Evolutionary conservation across 768 basidiomycete genomes (phyloP).

Genomic region (Pholiota molesta): DNA sequence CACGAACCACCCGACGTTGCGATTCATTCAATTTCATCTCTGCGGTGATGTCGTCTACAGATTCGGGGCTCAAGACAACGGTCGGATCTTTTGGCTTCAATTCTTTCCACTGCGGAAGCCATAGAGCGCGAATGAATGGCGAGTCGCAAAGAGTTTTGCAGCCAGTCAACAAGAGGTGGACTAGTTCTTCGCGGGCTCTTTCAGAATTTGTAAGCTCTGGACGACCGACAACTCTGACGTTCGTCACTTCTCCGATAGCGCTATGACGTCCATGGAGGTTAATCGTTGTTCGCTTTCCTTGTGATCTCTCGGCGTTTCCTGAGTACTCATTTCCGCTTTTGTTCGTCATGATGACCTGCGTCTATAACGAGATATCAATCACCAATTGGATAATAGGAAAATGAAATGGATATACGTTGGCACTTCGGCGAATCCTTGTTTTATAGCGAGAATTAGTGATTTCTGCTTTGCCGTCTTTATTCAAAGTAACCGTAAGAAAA

Average conservation of each 20-base stretch:
- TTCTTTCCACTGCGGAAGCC: slow-evolving; percentile 36
- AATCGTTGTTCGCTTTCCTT: slow-evolving; percentile 41
- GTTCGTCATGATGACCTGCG: slow-evolving; percentile 38
- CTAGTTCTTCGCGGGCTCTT: slow-evolving; percentile 37
- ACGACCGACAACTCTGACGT: slow-evolving; percentile 44
- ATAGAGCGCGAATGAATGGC: slow-evolving; percentile 39
- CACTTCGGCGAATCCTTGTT: slow-evolving; percentile 37
- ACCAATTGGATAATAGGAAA: neutral
- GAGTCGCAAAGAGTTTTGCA: slow-evolving; percentile 29
- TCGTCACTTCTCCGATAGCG: slow-evolving; percentile 27
- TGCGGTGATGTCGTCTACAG: slow-evolving; percentile 3
- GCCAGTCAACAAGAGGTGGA: slow-evolving; percentile 39
- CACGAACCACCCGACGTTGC: slow-evolving; percentile 36
- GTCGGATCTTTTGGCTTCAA: neutral
- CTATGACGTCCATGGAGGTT: slow-evolving; percentile 20
- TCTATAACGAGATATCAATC: slow-evolving; percentile 21
- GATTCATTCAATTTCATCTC: slow-evolving; percentile 36
- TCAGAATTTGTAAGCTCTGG: slow-evolving; percentile 43
- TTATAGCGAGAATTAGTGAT: slow-evolving; percentile 45
- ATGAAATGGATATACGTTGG: slow-evolving; percentile 32
- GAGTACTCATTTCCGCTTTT: slow-evolving; percentile 29
- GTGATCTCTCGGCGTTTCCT: slow-evolving; percentile 32
- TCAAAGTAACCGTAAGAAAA: slow-evolving; percentile 28
- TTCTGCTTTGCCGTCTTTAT: slow-evolving; percentile 29
- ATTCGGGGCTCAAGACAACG: neutral